Evolutionary conservation across 495 filamentous ascomycete species (phyloP), one percentile per base, ranked within the genome.

Genomic region (Apodospora peruviana): DNA sequence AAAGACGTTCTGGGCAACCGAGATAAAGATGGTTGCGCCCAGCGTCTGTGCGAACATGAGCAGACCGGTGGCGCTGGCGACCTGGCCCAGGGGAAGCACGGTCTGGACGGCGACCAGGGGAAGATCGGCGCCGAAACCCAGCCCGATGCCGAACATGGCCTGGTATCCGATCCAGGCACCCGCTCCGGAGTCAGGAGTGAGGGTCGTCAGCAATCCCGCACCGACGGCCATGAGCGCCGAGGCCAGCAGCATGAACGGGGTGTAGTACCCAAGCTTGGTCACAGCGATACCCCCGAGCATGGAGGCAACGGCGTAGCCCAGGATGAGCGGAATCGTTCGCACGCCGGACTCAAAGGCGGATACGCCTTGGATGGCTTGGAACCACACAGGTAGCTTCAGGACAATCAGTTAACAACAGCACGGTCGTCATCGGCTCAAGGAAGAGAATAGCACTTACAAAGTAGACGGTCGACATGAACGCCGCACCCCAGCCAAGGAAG

Each of bases 81-180:
- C 73, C 51, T 87, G 79, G 0, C 62, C 59, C 10, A 60, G 53
- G 0, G 59, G 43, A 0, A 88, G 70, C 48, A 69, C 76, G 49
- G 51, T 70, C 68, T 53, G 74, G 1, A 72, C 77, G 9, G 75
- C 80, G 24, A 84, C 60, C 0, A 64, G 56, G 4, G 75, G 57
- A 49, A 77, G 75, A 58, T 86, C 82, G 2, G n/a, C n/a, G n/a
- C n/a, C n/a, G n/a, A 82, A 48, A 17, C 81, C 85, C 1, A 80
- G 58, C 34, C 86, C 86, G 25, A 46, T 11, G 38, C 48, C 41
- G 29, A 68, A 65, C 20, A 51, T 42, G 2, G 36, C 56, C 56
- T 86, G 81, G 57, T 81, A 87, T 8, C 81, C 82, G 42, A 86
- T 80, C 83, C 82, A 88, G 20, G 69, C 64, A 2, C 65, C 36